Conservation (phyloP, 805 yeast genomes). For the Maudiozyma turicensis region DNA sequence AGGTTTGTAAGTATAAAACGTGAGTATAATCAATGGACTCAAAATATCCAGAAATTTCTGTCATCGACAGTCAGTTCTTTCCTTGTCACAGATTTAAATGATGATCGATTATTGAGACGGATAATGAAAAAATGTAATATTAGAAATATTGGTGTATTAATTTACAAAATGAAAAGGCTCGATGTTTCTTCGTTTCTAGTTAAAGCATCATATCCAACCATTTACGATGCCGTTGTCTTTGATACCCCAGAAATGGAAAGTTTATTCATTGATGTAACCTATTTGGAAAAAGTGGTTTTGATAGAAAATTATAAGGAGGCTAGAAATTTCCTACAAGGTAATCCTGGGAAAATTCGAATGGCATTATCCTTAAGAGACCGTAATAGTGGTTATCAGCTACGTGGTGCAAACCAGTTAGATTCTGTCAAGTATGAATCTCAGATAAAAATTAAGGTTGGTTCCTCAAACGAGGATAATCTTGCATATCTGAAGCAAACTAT, state of each 20-base stretch:
- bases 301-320: constrained; percentile 45
- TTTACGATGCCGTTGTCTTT: constrained; percentile 54
- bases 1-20: constrained; percentile 44
- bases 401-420: constrained; percentile 42
- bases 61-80: constrained; percentile 47
- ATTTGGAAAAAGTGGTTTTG: constrained; percentile 50
- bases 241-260: constrained; percentile 45
- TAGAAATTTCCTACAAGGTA: constrained; percentile 31
- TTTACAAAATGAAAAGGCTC: constrained; percentile 30
- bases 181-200: constrained; percentile 42
- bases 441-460: constrained; percentile 14
- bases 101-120: constrained; percentile 37
- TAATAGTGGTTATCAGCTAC: constrained; percentile 37
- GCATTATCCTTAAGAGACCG: constrained; percentile 36
- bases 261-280: constrained; percentile 52
- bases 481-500: constrained; percentile 17
- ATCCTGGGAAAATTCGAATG: constrained; percentile 33
- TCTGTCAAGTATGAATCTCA: constrained; percentile 38
- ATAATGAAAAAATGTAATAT: constrained; percentile 28
- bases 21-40: constrained; percentile 46
- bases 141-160: constrained; percentile 41
- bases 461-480: constrained; percentile 14
- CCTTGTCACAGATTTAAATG: constrained; percentile 56
- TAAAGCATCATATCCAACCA: constrained; percentile 31
- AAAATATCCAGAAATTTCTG: constrained; percentile 48